Conservation (phyloP, 2,329 filamentous ascomycete genomes). For the Purpureocillium lavendulum region DNA sequence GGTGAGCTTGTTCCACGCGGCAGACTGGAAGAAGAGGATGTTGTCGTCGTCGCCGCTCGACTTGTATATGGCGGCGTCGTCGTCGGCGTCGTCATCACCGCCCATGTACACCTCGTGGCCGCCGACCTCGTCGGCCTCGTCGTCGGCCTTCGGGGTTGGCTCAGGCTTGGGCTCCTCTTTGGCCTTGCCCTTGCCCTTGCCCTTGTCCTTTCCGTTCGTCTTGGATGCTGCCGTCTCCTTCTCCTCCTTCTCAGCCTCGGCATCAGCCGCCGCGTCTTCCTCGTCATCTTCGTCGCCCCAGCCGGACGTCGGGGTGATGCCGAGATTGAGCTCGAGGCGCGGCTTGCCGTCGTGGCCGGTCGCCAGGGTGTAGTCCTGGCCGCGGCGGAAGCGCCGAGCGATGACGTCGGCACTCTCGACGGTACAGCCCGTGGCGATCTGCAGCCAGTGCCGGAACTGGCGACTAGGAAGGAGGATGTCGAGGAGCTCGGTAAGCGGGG, state of each 20-base stretch:
- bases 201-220: constrained; percentile 20
- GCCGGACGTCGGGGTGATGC: constrained; percentile 74
- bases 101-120: constrained; percentile 93
- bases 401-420: constrained; percentile 69
- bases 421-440: constrained; percentile 67
- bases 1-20: constrained; percentile 82
- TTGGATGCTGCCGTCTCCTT: constrained; percentile 20
- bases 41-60: constrained; percentile 67
- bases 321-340: constrained; percentile 78
- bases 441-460: constrained; percentile 85
- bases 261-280: constrained; percentile 28
- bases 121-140: constrained; percentile 50
- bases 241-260: constrained; percentile 19
- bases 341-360: constrained; percentile 72
- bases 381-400: constrained; percentile 79
- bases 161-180: constrained; percentile 18
- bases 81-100: constrained; percentile 61
- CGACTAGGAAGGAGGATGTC: constrained; percentile 75
- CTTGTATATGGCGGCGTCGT: constrained; percentile 84
- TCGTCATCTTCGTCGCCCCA: constrained; percentile 66
- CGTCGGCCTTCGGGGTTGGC: constrained; percentile 14
- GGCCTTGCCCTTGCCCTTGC: constrained; percentile 19
- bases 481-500: constrained; percentile 67
- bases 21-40: constrained; percentile 55
- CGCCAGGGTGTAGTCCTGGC: constrained; percentile 86